These are phyloP conservation scores for Citrullus mucosospermus DNA, from an alignment of 306 rosid species.

Conservation along the genomic window DNA sequence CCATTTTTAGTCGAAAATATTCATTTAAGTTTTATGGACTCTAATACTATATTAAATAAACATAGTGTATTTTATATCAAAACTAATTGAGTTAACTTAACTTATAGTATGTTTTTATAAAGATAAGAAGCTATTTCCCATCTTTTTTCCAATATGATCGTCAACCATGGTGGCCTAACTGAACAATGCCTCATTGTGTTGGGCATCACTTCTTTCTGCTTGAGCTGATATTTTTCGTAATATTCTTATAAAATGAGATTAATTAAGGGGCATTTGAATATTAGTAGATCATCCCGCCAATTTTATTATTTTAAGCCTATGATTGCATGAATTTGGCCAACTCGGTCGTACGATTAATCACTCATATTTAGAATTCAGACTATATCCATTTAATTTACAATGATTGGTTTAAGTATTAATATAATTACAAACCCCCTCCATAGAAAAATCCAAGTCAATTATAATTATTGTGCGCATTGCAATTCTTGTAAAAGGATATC, in stretches of 20 bases:
- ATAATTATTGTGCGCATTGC: background rate
- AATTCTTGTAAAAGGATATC: background rate
- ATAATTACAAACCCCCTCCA: background rate
- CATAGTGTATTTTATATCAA: no score
- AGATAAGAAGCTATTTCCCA: no score
- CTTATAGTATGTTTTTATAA: no score
- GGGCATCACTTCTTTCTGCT: background rate
- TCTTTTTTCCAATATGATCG: no score
- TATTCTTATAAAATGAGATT: background rate
- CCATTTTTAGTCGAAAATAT: no score
- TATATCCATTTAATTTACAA: slow-evolving; percentile 3
- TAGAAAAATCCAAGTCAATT: background rate
- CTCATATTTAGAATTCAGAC: background rate
- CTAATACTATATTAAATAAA: no score
- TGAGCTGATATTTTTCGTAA: background rate
- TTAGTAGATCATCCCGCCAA: background rate
- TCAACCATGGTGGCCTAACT: no score
- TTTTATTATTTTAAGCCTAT: background rate
- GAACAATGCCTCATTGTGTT: no score
- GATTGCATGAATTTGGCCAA: slow-evolving; percentile 11
- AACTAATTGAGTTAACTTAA: no score
- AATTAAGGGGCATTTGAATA: background rate
- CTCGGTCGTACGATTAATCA: background rate
- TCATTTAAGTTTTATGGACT: no score
- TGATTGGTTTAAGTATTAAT: background rate